These are phyloP conservation scores for Glarea lozoyensis DNA, from an alignment of 495 filamentous ascomycete species.

Conservation along the genomic window DNA sequence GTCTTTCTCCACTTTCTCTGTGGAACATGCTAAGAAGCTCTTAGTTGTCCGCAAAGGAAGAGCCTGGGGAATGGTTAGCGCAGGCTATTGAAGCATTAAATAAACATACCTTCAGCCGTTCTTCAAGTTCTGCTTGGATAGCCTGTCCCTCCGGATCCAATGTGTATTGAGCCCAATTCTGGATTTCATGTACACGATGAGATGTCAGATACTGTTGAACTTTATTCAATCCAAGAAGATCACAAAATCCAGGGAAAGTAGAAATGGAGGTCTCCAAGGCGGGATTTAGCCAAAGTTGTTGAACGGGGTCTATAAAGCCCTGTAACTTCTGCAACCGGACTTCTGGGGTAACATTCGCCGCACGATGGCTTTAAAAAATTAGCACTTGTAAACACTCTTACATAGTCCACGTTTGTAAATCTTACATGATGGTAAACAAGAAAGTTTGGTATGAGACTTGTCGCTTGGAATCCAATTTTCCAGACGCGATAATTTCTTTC, in stretches of 20 bases:
- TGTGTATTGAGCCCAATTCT: conserved; percentile 71
- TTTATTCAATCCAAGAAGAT: conserved; percentile 66
- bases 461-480: conserved; percentile 65
- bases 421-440: conserved; percentile 78
- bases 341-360: conserved; percentile 59
- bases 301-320: conserved; percentile 69
- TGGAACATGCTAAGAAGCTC: conserved; percentile 78
- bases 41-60: conserved; percentile 83
- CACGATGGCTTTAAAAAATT: conserved; percentile 54
- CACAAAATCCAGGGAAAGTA: conserved; percentile 73
- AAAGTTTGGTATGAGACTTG: conserved; percentile 60
- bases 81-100: conserved; percentile 6
- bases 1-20: conserved; percentile 71
- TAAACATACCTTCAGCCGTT: conserved; percentile 54
- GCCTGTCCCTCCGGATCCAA: conserved; percentile 73
- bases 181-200: conserved; percentile 62
- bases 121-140: conserved; percentile 66
- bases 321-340: conserved; percentile 55
- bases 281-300: conserved; percentile 68
- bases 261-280: conserved; percentile 57
- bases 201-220: conserved; percentile 70
- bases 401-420: conserved; percentile 24
- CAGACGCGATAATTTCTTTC: conserved; percentile 64
- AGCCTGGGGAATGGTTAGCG: conserved; percentile 29
- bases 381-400: conserved; percentile 9